Conservation (phyloP, 2,329 filamentous ascomycete species). For the Apiospora hydei region DNA sequence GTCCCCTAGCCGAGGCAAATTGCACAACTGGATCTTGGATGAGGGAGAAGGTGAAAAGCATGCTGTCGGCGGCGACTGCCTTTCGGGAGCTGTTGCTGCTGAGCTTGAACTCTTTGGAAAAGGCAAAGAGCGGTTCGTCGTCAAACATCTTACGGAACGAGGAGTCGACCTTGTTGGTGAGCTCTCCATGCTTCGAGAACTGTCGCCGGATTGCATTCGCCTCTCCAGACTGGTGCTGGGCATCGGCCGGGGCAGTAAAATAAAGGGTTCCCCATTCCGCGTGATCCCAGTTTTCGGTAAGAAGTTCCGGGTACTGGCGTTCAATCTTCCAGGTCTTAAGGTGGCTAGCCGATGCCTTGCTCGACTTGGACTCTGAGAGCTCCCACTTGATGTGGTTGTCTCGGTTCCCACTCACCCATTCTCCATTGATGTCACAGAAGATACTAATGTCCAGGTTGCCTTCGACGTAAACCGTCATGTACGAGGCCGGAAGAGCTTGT, state of each 20-base stretch:
- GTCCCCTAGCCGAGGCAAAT: constrained; percentile 76
- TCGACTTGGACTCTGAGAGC: constrained; percentile 55
- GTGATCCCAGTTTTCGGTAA: constrained; percentile 77
- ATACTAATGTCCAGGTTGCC: constrained; percentile 70
- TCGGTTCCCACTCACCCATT: constrained; percentile 83
- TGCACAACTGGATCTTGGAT: constrained; percentile 82
- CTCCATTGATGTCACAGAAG: constrained; percentile 74
- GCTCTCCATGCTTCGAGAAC: constrained; percentile 72
- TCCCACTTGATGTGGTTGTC: constrained; percentile 76
- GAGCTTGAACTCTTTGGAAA: constrained; percentile 69
- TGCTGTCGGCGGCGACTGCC: constrained; percentile 53
- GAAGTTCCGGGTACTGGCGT: constrained; percentile 67
- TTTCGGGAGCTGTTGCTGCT: constrained; percentile 35
- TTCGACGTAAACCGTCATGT: constrained; percentile 74
- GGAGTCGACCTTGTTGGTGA: constrained; percentile 73
- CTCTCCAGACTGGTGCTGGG: constrained; percentile 74
- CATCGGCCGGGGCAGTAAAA: constrained; percentile 75
- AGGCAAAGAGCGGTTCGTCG: constrained; percentile 83
- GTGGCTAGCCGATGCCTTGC: constrained; percentile 36
- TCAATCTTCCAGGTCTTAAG: constrained; percentile 74
- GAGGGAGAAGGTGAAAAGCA: constrained; percentile 78
- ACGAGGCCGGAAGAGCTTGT: constrained; percentile 83
- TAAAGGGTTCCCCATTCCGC: constrained; percentile 85
- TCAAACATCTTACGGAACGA: constrained; percentile 75
- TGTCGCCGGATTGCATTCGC: constrained; percentile 69